Conservation (phyloP, 495 filamentous ascomycete species). For the Usnea hakonensis region DNA sequence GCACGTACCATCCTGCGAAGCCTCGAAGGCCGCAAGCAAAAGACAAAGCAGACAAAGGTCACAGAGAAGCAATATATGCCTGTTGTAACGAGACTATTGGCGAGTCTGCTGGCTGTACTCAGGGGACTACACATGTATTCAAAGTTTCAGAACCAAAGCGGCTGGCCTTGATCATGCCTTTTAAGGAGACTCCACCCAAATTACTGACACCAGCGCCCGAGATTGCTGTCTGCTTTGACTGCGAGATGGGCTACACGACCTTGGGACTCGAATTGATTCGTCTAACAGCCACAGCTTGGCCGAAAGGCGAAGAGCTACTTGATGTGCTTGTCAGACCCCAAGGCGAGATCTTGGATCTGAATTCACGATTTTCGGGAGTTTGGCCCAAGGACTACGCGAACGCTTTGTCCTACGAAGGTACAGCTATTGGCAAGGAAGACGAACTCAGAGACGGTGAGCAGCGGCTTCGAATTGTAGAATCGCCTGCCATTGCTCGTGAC, state of each 20-base stretch:
- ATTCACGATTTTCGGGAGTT: conserved; percentile 83
- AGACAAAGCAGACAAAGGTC: conserved; percentile 40
- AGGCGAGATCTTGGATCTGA: conserved; percentile 81
- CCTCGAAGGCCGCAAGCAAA: conserved; percentile 41
- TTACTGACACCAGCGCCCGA: conserved; percentile 33
- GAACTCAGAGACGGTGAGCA: conserved; percentile 21
- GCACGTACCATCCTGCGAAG: conserved; percentile 69
- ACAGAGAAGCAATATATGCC: conserved; percentile 51
- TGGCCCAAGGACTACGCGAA: conserved; percentile 62
- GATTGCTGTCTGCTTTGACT: conserved; percentile 72
- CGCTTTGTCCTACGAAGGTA: conserved; percentile 49
- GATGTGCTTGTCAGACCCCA: conserved; percentile 81
- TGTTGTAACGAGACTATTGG: conserved; percentile 74
- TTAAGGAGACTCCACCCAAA: conserved; percentile 64
- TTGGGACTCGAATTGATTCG: conserved; percentile 81
- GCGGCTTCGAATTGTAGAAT: conserved; percentile 59
- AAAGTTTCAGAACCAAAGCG: conserved; percentile 69
- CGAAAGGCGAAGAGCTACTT: conserved; percentile 60
- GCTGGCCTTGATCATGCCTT: conserved; percentile 70
- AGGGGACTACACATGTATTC: conserved; percentile 70
- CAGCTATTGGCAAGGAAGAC: conserved; percentile 20
- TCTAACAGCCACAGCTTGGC: conserved; percentile 82
- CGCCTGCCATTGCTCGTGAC: conserved; percentile 60
- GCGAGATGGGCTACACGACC: conserved; percentile 95
- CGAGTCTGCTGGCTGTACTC: conserved; percentile 63